Percentiles rank a stretch among this genome's conserved stretches.
Evolutionary conservation across 1,284 basidiomycete genomes (phyloP).

Genomic region (Cutaneotrichosporon mucoides): DNA sequence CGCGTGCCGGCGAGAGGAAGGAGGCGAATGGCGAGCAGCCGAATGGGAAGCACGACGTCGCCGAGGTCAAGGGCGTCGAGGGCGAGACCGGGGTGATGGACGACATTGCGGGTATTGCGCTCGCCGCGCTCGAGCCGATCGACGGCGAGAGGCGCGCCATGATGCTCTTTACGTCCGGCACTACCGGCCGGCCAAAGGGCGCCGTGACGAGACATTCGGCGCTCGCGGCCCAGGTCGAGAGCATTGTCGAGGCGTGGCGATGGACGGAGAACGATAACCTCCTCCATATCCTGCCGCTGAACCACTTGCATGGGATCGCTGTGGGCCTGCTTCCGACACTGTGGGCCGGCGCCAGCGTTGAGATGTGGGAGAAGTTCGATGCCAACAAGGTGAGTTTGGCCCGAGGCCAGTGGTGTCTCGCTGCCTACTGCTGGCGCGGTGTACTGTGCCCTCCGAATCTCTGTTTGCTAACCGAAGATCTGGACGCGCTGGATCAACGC

Average conservation of each 20-base stretch:
- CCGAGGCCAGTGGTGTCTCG: background rate
- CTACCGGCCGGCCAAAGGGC: conserved; percentile 43
- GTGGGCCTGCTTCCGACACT: conserved; percentile 42
- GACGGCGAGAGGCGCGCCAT: conserved; percentile 32
- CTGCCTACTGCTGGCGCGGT: background rate
- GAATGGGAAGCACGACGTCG: background rate
- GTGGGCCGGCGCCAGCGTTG: conserved; percentile 43
- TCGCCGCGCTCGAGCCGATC: conserved; percentile 12
- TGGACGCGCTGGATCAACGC: conserved; percentile 36
- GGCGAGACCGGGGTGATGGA: background rate
- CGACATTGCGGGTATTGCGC: background rate
- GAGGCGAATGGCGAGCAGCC: background rate
- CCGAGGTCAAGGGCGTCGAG: no score
- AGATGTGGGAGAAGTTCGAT: conserved; percentile 42
- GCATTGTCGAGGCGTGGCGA: conserved; percentile 34
- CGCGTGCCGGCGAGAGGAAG: no score
- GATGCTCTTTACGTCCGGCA: conserved; percentile 46
- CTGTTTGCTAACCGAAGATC: conserved; percentile 15
- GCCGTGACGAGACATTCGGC: conserved; percentile 41
- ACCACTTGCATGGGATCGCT: conserved; percentile 45
- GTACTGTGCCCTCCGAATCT: background rate
- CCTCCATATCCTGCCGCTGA: conserved; percentile 38
- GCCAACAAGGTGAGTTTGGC: conserved; percentile 25
- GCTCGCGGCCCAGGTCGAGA: conserved; percentile 34
- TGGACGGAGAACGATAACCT: conserved; percentile 34